Percentiles rank a stretch among this genome's conserved stretches.
Evolutionary conservation across 1,284 basidiomycete species (phyloP).

Genomic region (Papiliotrema flavescens): DNA sequence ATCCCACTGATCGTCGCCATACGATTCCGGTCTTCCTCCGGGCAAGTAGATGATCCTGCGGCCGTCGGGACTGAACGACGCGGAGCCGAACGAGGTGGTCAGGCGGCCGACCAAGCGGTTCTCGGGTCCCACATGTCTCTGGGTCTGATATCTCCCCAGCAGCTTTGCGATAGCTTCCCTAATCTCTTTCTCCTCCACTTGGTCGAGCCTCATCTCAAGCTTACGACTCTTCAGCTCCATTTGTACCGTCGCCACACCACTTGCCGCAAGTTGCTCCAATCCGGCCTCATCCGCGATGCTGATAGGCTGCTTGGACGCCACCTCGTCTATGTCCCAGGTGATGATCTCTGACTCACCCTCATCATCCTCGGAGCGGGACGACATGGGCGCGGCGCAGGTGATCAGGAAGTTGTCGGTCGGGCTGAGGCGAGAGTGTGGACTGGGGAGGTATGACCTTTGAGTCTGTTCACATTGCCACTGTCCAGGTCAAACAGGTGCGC

Average conservation of each 20-base stretch:
- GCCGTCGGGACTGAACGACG: slow-evolving; percentile 4
- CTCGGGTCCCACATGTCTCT: not conserved
- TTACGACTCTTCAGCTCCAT: not conserved
- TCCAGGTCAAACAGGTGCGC: not conserved
- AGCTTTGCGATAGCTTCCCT: not conserved
- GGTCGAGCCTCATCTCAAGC: not conserved
- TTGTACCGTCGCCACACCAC: not conserved
- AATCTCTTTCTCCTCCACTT: not conserved
- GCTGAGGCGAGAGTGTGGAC: not conserved
- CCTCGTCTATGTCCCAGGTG: not conserved
- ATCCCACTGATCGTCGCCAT: slow-evolving; percentile 11
- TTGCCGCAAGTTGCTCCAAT: not conserved
- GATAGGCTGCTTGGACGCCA: not conserved
- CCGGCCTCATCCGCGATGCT: not conserved
- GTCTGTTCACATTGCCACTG: not conserved
- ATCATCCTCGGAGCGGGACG: not conserved
- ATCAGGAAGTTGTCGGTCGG: not conserved
- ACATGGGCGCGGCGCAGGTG: not conserved
- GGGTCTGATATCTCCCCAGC: not conserved
- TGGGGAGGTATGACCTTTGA: not conserved
- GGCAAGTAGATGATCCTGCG: slow-evolving; percentile 3
- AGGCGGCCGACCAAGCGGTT: not conserved
- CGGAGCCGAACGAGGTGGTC: slow-evolving; percentile 2
- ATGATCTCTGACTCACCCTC: not conserved
- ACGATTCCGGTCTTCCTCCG: not conserved